Percentiles rank a stretch among this genome's conserved stretches.
phyloP scores from a whole-genome alignment of 1,284 basidiomycete genomes.

The Cryptococcus sp. region DNA sequence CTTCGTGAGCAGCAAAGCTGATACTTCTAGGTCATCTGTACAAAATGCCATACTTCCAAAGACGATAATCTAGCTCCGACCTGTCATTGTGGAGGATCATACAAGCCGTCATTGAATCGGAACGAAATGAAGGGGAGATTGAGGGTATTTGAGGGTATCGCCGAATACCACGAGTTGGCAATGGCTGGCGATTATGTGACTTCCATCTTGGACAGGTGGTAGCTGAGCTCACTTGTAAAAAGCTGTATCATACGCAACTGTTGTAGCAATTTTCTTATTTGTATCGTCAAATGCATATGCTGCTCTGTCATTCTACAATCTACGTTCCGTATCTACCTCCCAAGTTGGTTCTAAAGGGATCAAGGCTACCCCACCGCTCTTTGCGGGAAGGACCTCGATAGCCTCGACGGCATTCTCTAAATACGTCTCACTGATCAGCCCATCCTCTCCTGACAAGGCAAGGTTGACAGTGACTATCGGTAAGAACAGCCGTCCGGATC shows the following conservation, averaged over 20 bases:
- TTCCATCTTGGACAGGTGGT: conserved; percentile 38
- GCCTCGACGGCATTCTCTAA: conserved; percentile 41
- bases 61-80: conserved; percentile 78
- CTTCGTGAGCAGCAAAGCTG: neutral
- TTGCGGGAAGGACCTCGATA: conserved; percentile 39
- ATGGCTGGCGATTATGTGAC: conserved; percentile 43
- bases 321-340: neutral
- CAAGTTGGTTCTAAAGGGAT: conserved; percentile 18
- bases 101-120: conserved; percentile 65
- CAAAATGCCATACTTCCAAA: conserved; percentile 82
- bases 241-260: neutral
- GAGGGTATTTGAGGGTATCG: conserved; percentile 64
- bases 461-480: conserved; percentile 30
- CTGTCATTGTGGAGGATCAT: conserved; percentile 84
- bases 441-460: conserved; percentile 8
- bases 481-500: conserved; percentile 32
- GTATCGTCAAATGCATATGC: neutral
- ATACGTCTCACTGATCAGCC: conserved; percentile 41
- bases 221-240: no score
- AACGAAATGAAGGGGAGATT: conserved; percentile 65
- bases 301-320: neutral
- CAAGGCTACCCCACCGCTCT: conserved; percentile 30
- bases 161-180: conserved; percentile 44
- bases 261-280: neutral
- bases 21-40: conserved; percentile 53